Evolutionary conservation across 1,284 basidiomycete species (phyloP).

Genomic region (Volvariella volvacea): DNA sequence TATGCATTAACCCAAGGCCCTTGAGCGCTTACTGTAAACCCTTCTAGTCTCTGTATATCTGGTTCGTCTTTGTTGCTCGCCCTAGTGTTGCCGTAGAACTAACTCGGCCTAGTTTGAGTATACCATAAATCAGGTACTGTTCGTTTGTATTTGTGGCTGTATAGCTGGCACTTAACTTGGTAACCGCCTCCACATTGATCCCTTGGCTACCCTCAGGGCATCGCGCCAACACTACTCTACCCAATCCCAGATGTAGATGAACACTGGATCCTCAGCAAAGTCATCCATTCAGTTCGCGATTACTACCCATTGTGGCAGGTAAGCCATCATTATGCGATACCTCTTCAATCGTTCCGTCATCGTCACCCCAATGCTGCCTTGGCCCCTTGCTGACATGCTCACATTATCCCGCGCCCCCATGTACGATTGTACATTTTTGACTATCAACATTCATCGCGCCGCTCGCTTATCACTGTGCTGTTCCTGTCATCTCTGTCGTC

Average conservation of each 20-base stretch:
- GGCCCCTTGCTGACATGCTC: no score
- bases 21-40: conserved; percentile 1
- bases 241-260: conserved; percentile 64
- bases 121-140: conserved; percentile 76
- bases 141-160: neutral
- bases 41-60: conserved; percentile 67
- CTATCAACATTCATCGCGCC: no score
- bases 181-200: neutral
- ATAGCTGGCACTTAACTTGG: no score
- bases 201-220: conserved; percentile 46
- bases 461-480: no score
- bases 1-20: no score
- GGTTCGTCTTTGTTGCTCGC: conserved; percentile 33
- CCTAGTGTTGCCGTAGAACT: no score
- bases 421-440: no score
- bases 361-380: neutral
- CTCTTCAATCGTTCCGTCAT: conserved; percentile 1
- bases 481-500: no score
- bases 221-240: conserved; percentile 89
- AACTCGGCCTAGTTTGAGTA: conserved; percentile 69
- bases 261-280: conserved; percentile 59
- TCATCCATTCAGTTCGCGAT: conserved; percentile 84
- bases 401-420: no score
- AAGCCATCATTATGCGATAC: conserved; percentile 12
- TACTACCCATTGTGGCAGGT: conserved; percentile 96